Base-by-base conservation (phyloP, 2,329 filamentous ascomycete species). In the Penicillium sp. region DNA sequence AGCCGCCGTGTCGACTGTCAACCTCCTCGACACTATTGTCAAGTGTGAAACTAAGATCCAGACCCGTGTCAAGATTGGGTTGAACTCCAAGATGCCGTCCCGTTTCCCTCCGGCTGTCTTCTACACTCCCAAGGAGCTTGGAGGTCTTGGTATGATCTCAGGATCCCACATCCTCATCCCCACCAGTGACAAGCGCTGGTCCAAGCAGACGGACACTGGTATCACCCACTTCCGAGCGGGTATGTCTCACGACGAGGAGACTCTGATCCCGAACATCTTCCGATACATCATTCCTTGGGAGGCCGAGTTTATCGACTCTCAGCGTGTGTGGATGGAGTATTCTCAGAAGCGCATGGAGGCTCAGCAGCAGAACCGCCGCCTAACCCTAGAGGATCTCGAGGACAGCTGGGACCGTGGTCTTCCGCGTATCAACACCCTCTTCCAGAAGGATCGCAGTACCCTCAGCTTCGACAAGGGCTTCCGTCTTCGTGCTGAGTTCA, bases 21-120 rank as follows among this genome's bases (percentile, higher is more conserved):
- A 90, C 55, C 79, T 99, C 4, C 81, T 99, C 3, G 94, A 99
- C 69, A 96, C 92, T 0, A 99, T 99, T 63, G 94, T 99, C 70
- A 99, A 99, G 76, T 99, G 94, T 63, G 94, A 99, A 74, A 99
- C 95, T 13, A 99, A 99, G 79, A 99, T 99, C 48, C 94, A 99
- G 75, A 99, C 94, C 4, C 85, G 94, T 69, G 94, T 99, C 64
- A 99, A 99, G 81, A 99, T 99, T 63, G 94, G 94, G 2, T 75
- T 99, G 54, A 99, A 99, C 75, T 97, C 92, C 4, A 99, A 99
- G 78, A 99, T 99, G 94, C 94, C 94, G 47, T 96, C 91, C 38
- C 88, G 94, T 78, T 99, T 99, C 79, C 94, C 94, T 16, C 94
- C 94, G 16, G 94, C 94, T 4, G 94, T 99, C 2, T 99, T 99